phyloP scores from a whole-genome alignment of 2,329 filamentous ascomycete species.

The Cyclaneusma minus region DNA sequence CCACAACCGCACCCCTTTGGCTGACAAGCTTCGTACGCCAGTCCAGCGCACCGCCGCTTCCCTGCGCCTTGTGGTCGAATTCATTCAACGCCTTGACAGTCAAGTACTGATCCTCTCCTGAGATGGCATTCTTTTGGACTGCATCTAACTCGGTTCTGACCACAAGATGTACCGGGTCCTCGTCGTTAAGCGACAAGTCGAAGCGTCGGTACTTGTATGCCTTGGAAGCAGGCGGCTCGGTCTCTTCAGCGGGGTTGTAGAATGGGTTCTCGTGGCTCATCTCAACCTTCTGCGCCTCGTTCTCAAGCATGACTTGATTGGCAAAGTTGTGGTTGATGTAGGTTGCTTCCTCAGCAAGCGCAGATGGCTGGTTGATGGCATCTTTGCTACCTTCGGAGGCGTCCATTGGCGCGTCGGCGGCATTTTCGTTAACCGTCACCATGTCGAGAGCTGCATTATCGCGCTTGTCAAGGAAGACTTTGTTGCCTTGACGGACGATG shows the following conservation, averaged over 20 bases:
- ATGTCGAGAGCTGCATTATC: slow-evolving; percentile 90
- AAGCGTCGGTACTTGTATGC: slow-evolving; percentile 97
- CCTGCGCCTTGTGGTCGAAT: slow-evolving; percentile 96
- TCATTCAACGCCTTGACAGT: slow-evolving; percentile 96
- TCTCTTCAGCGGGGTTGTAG: slow-evolving; percentile 88
- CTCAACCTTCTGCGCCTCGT: slow-evolving; percentile 58
- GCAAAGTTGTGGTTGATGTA: slow-evolving; percentile 99
- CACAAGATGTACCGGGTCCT: slow-evolving; percentile 83
- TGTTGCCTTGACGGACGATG: slow-evolving; percentile 82
- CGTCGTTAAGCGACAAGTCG: slow-evolving; percentile 78
- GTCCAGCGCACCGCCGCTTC: slow-evolving; percentile 85
- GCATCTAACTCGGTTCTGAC: slow-evolving; percentile 94
- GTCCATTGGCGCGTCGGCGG: slow-evolving; percentile 84
- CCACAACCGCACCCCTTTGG: slow-evolving; percentile 91
- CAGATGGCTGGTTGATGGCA: slow-evolving; percentile 80
- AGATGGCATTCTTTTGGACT: slow-evolving; percentile 86
- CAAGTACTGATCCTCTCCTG: slow-evolving; percentile 79
- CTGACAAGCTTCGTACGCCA: slow-evolving; percentile 91
- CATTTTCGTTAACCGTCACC: slow-evolving; percentile 98
- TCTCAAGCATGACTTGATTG: slow-evolving; percentile 85
- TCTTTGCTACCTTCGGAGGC: slow-evolving; percentile 87
- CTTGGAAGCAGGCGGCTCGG: slow-evolving; percentile 86
- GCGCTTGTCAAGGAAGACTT: slow-evolving; percentile 98
- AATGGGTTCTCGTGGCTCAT: slow-evolving; percentile 91
- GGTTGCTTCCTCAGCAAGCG: slow-evolving; percentile 90